Conservation (phyloP, 345 rosid species). For the Ceriops zippeliana region DNA sequence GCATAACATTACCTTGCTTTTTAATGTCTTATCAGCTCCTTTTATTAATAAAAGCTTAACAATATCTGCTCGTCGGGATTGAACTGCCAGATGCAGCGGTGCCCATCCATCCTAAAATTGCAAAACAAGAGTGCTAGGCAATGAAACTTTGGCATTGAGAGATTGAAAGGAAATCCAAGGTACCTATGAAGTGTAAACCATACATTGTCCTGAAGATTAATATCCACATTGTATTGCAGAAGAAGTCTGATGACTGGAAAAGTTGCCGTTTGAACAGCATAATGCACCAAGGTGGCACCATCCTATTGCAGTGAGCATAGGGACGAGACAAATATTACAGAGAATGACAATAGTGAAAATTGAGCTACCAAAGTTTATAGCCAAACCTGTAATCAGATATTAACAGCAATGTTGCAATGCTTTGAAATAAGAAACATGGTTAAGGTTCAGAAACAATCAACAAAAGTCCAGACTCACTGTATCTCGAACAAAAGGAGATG, state of each 20-base stretch:
- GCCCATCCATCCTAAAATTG: slow-evolving; percentile 87
- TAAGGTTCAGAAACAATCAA: background rate
- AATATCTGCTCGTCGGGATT: slow-evolving; percentile 65
- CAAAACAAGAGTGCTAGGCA: slow-evolving; percentile 5
- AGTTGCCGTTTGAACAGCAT: slow-evolving; percentile 83
- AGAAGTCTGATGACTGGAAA: slow-evolving; percentile 68
- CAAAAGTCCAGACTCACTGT: slow-evolving; percentile 38
- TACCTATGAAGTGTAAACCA: slow-evolving; percentile 12
- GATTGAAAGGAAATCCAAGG: background rate
- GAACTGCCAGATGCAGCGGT: slow-evolving; percentile 87
- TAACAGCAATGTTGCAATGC: background rate
- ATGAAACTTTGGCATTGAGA: background rate
- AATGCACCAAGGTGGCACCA: slow-evolving; percentile 82
- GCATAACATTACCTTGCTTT: background rate
- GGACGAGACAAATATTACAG: background rate
- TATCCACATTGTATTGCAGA: slow-evolving; percentile 66
- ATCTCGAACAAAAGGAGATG: slow-evolving; percentile 72
- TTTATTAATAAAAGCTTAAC: slow-evolving; percentile 71
- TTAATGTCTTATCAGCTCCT: slow-evolving; percentile 62
- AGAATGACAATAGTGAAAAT: background rate
- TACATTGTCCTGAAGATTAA: slow-evolving; percentile 80
- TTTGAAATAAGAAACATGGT: background rate
- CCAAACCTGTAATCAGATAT: background rate
- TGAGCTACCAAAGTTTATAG: background rate
- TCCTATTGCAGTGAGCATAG: slow-evolving; percentile 44